These are phyloP conservation scores for Strombidium stylifer DNA, from an alignment of 73 alveolate genomes.

Conservation along the genomic window DNA sequence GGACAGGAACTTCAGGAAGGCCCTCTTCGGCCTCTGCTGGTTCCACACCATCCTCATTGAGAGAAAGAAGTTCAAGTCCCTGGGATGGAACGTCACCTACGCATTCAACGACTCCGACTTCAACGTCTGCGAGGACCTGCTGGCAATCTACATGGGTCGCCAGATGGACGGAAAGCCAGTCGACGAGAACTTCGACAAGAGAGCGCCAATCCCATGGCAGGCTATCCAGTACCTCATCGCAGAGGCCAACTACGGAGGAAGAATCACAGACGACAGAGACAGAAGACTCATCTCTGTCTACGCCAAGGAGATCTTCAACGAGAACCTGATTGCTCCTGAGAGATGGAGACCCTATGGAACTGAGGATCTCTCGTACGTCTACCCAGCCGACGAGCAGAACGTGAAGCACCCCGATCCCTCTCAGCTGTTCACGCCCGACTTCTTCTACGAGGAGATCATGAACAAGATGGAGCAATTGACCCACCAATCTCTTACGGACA, in stretches of 20 bases:
- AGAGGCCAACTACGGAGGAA: conserved; percentile 98
- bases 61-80: conserved; percentile 97
- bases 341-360: conserved; percentile 65
- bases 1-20: conserved; percentile 54
- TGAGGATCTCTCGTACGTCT: conserved; percentile 47
- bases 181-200: conserved; percentile 56
- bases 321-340: conserved; percentile 32
- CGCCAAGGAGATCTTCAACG: conserved; percentile 66
- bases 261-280: conserved; percentile 98
- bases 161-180: conserved; percentile 74
- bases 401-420: conserved; percentile 50
- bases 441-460: conserved; percentile 60
- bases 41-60: conserved; percentile 96
- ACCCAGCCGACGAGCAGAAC: conserved; percentile 60
- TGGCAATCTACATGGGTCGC: conserved; percentile 95
- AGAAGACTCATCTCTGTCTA: conserved; percentile 84
- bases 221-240: conserved; percentile 98
- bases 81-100: conserved; percentile 99
- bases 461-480: conserved; percentile 54
- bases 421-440: conserved; percentile 56
- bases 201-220: conserved; percentile 91
- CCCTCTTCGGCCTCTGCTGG: conserved; percentile 92
- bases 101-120: conserved; percentile 99
- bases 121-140: conserved; percentile 98
- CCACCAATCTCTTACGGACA: conserved; percentile 95